phyloP scores from a whole-genome alignment of 306 rosid species.

The Lathyrus tuberosus region DNA sequence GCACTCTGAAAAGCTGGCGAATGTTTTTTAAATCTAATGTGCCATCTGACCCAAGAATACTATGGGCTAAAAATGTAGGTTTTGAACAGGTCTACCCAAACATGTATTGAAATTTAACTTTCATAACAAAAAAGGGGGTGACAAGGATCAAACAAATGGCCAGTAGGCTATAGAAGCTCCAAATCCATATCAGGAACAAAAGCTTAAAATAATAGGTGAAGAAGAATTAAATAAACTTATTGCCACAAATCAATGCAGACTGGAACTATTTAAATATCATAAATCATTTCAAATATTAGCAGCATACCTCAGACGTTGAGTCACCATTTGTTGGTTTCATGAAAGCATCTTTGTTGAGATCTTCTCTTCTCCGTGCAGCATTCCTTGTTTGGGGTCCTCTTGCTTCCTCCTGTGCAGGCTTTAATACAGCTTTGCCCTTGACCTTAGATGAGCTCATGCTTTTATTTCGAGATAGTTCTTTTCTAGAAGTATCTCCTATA shows the following conservation, averaged over 20 bases:
- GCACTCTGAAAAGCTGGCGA: neutral
- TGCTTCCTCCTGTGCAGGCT: constrained; percentile 81
- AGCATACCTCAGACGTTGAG: constrained; percentile 93
- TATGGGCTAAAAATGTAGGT: neutral
- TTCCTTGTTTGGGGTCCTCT: constrained; percentile 95
- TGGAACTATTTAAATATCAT: constrained; percentile 14
- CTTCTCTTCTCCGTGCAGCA: constrained; percentile 82
- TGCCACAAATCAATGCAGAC: neutral
- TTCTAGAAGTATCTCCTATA: constrained; percentile 68
- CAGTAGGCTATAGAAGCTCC: neutral
- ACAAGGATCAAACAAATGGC: neutral
- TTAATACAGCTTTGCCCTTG: constrained; percentile 94
- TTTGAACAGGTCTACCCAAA: neutral
- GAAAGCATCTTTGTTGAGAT: constrained; percentile 79
- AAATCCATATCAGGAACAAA: neutral
- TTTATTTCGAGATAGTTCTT: constrained; percentile 73
- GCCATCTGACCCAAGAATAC: neutral
- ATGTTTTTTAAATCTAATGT: constrained; percentile 4
- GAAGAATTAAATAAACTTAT: constrained; percentile 4
- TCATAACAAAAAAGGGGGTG: neutral
- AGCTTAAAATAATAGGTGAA: constrained; percentile 2
- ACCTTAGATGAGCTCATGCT: constrained; percentile 81
- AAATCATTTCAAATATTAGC: constrained; percentile 18
- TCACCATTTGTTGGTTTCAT: constrained; percentile 76
- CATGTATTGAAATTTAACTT: constrained; percentile 4